Conservation (phyloP, 345 rosid genomes). For the Euphorbia tirucalli region DNA sequence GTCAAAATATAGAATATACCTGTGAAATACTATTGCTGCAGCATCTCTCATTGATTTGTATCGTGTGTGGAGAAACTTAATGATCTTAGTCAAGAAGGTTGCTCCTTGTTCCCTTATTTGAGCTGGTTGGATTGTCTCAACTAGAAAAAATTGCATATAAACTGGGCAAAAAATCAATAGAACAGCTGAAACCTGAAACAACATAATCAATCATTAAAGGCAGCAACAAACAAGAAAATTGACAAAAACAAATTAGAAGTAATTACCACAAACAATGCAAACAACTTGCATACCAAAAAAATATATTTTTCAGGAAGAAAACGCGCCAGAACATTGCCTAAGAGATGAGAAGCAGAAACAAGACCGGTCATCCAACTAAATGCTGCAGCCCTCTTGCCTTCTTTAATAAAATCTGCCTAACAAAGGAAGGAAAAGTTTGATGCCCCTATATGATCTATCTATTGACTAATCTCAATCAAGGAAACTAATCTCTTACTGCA, state of each 20-base stretch:
- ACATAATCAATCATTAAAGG: not conserved
- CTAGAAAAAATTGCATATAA: slow-evolving; percentile 43
- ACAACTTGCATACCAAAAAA: slow-evolving; percentile 23
- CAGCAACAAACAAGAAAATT: not conserved
- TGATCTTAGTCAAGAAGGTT: slow-evolving; percentile 28
- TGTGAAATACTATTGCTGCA: slow-evolving; percentile 32
- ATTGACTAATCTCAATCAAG: not conserved
- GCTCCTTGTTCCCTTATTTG: slow-evolving; percentile 32
- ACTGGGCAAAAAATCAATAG: slow-evolving; percentile 42
- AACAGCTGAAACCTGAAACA: slow-evolving; percentile 44
- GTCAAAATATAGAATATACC: slow-evolving; percentile 23
- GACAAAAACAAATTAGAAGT: no score
- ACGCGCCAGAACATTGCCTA: slow-evolving; percentile 46
- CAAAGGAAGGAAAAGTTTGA: slow-evolving; percentile 20
- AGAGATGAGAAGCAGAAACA: slow-evolving; percentile 50
- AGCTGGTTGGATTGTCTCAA: slow-evolving; percentile 34
- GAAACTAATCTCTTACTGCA: slow-evolving; percentile 37
- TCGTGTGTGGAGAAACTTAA: slow-evolving; percentile 27
- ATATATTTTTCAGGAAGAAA: slow-evolving; percentile 53
- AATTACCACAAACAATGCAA: not conserved
- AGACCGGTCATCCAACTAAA: slow-evolving; percentile 61
- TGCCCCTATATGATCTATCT: not conserved
- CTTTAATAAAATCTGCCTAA: slow-evolving; percentile 49
- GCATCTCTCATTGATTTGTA: slow-evolving; percentile 48
- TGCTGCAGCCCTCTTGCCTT: slow-evolving; percentile 43